These are phyloP conservation scores for Penicillium sp. DNA, from an alignment of 2,329 filamentous ascomycete genomes.

Conservation along the genomic window DNA sequence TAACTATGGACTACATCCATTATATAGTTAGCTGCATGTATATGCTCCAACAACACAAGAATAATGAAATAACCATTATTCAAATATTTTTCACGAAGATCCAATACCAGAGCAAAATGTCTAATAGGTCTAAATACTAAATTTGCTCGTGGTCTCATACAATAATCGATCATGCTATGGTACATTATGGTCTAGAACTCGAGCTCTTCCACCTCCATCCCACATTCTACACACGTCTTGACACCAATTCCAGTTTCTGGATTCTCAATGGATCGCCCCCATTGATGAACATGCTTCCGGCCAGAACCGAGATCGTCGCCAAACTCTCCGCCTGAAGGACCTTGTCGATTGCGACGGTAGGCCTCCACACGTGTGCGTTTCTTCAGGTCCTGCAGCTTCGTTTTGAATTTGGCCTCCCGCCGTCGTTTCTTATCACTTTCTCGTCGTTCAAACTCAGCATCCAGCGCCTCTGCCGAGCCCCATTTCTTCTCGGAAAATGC, in stretches of 20 bases:
- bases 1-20: no score
- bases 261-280: conserved; percentile 54
- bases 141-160: neutral
- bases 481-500: conserved; percentile 75
- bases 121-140: neutral
- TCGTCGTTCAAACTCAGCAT: conserved; percentile 76
- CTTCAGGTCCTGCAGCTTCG: conserved; percentile 80
- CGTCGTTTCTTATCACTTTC: conserved; percentile 70
- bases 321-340: conserved; percentile 49
- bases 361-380: conserved; percentile 87
- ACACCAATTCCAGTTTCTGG: conserved; percentile 51
- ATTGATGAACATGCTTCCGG: conserved; percentile 80
- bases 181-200: conserved; percentile 43
- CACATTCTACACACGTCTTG: conserved; percentile 62
- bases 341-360: conserved; percentile 62
- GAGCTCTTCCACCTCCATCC: conserved; percentile 59
- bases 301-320: conserved; percentile 63
- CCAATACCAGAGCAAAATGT: no score
- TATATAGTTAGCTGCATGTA: no score
- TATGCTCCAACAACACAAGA: neutral
- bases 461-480: conserved; percentile 75
- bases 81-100: neutral
- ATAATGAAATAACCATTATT: neutral
- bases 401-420: conserved; percentile 86
- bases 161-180: neutral